These are phyloP conservation scores for Heliocybe sulcata DNA, from an alignment of 1,284 basidiomycete genomes.

Conservation along the genomic window DNA sequence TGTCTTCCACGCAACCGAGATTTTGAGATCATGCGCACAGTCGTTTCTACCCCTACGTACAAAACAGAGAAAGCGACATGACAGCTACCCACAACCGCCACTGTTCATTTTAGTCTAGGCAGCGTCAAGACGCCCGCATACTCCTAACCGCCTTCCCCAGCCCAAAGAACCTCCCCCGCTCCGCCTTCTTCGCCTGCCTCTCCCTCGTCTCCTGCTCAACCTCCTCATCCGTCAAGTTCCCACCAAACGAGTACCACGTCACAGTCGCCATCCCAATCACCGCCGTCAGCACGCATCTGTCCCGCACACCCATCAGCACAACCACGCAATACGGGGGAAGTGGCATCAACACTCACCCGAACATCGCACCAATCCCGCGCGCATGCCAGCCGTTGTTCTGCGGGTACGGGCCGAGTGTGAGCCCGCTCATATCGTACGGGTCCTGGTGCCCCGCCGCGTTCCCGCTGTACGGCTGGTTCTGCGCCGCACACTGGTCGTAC, in stretches of 20 bases:
- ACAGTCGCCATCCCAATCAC: conserved; percentile 77
- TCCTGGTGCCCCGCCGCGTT: conserved; percentile 76
- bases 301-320: neutral
- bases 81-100: neutral
- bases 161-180: conserved; percentile 15
- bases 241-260: conserved; percentile 76
- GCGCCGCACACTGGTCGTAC: conserved; percentile 66
- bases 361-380: conserved; percentile 79
- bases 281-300: conserved; percentile 73
- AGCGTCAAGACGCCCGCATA: neutral
- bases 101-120: neutral
- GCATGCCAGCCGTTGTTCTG: conserved; percentile 76
- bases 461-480: conserved; percentile 54
- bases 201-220: conserved; percentile 62
- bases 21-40: neutral
- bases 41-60: neutral
- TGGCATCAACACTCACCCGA: conserved; percentile 39
- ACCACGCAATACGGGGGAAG: neutral
- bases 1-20: too few relatives aligned
- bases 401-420: conserved; percentile 58
- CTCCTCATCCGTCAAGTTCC: conserved; percentile 65
- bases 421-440: conserved; percentile 54
- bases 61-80: neutral
- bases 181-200: conserved; percentile 48
- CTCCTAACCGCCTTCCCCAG: neutral